Evolutionary conservation across 108 stramenopile species (phyloP), one percentile per base, ranked within the genome.

Genomic region (Pseudonitzschia pungens): DNA sequence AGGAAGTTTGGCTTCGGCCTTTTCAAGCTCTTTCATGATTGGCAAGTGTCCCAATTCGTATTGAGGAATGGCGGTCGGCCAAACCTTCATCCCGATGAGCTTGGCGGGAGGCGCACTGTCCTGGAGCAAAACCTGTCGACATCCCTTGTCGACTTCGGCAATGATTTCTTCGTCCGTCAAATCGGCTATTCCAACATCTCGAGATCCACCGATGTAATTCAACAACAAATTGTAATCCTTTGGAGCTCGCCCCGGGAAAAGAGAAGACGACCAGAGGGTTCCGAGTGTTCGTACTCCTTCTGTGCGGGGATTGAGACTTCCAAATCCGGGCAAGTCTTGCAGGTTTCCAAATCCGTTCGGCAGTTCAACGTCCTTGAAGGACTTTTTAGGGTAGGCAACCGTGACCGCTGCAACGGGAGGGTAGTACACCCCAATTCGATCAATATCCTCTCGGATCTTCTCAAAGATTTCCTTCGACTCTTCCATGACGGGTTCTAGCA

Each of bases 201-300:
- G 88, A 27, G 96, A 88, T 24, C 98, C 98, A 43, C 98, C 98
- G 80, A 99, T 97, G 83, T 96, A 97, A 76, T 85, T 97, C 67
- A 97, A 81, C 10, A 99, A 81, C 52, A 99, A 70, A 58, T 94
- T 80, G 86, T 96, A 95, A 28, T 89, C 92, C 16, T 78, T 60
- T 11, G 98, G 98, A 20, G 88, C 88, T 15, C 98, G 83, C 24
- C 92, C 94, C 16, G 97, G 97, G 80, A 98, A 99, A 0, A 97
- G 89, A n/a, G 89, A 86, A 22, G 96, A 96, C 16, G 80, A 81
- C 96, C 97, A 98, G 40, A 99, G 74, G 20, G 96, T 97, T 57
- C 97, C 98, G 59, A 98, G 67, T 24, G 93, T 94, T 54, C 98
- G 85, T 3, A 97, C 83, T 31, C 89, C 90, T 73, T 89, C 84